Base-by-base conservation (phyloP, 495 filamentous ascomycete genomes). In the Aspergillus cavernicola region DNA sequence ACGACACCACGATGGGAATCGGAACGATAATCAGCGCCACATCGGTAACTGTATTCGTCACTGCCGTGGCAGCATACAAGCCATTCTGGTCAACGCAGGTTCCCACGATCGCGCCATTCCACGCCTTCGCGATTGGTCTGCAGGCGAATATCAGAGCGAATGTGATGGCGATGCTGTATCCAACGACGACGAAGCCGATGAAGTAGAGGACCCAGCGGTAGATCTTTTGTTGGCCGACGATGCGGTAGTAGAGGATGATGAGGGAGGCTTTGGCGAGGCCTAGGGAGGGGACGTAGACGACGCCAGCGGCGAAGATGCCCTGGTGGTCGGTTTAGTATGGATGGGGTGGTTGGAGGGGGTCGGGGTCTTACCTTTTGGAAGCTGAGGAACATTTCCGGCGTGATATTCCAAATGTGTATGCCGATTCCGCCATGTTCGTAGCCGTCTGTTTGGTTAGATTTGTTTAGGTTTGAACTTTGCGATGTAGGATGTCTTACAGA, bases 71-170 rank as follows among this genome's bases (percentile, higher is more conserved):
- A 11, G 68, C 62, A 41, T 70, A 69, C 9, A 74, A 12, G 1
- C 22, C 61, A 6, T 40, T 26, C 35, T 61, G 59, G 49, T 67
- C 50, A 33, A 74, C 54, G 42, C 71, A 75, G 1, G 37, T 50
- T 0, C 39, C 52, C 7, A n/a, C 11, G 12, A 69, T 56, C 1
- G 28, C 53, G n/a, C 20, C 11, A 16, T 69, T 52, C 72, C 72
- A 75, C 20, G 55, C 58, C 40, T 57, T 65, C 13, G 50, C 53
- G 22, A 75, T 33, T 0, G 72, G 71, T 36, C 52, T 59, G 59
- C 72, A 75, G 13, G 65, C 68, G 22, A 75, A 69, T 12, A 77
- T 64, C 19, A 70, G 53, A 1, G 67, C 59, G 9, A 72, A 50
- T 9, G 53, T 42, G 3, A 72, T 47, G 9, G 58, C 65, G 33